Percentiles rank a stretch among this genome's conserved stretches.
phyloP scores from a whole-genome alignment of 1,284 basidiomycete genomes.

The Malassezia psittaci region DNA sequence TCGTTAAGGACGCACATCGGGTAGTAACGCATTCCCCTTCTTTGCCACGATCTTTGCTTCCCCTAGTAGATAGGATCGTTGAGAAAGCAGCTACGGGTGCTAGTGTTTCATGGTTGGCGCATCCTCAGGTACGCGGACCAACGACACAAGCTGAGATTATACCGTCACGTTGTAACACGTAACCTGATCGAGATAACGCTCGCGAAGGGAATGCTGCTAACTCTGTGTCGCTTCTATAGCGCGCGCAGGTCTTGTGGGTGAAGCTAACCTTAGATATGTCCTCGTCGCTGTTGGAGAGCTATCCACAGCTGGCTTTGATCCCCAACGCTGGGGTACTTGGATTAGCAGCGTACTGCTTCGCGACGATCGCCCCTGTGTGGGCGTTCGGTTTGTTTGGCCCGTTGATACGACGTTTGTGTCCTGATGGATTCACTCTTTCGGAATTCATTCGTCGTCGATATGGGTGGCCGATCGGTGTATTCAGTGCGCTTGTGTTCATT shows the following conservation, averaged over 20 bases:
- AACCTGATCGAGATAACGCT: slow-evolving; percentile 48
- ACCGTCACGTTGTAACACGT: slow-evolving; percentile 23
- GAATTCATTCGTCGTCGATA: slow-evolving; percentile 45
- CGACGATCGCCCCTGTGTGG: slow-evolving; percentile 43
- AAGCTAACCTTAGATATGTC: slow-evolving; percentile 39
- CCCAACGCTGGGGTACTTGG: slow-evolving; percentile 42
- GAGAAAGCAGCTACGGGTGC: slow-evolving; percentile 18
- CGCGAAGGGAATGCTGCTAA: slow-evolving; percentile 48
- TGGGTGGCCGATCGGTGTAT: slow-evolving; percentile 43
- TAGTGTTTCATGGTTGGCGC: not conserved
- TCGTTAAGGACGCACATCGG: slow-evolving; percentile 7
- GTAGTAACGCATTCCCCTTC: slow-evolving; percentile 13
- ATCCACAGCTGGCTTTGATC: slow-evolving; percentile 47
- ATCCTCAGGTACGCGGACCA: not conserved
- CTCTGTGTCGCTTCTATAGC: slow-evolving; percentile 6
- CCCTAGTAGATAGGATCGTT: slow-evolving; percentile 18
- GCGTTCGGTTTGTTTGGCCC: slow-evolving; percentile 46
- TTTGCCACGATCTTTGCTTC: not conserved
- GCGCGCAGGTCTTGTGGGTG: not conserved
- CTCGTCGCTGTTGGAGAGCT: slow-evolving; percentile 43
- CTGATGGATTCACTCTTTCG: slow-evolving; percentile 46
- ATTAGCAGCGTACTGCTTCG: slow-evolving; percentile 39
- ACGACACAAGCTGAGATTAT: slow-evolving; percentile 21
- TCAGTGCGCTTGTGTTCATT: slow-evolving; percentile 39
- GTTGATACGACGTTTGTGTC: slow-evolving; percentile 37